Evolutionary conservation across 768 basidiomycete species (phyloP), one percentile per base, ranked within the genome.

Genomic region (Tricholoma saponaceum): DNA sequence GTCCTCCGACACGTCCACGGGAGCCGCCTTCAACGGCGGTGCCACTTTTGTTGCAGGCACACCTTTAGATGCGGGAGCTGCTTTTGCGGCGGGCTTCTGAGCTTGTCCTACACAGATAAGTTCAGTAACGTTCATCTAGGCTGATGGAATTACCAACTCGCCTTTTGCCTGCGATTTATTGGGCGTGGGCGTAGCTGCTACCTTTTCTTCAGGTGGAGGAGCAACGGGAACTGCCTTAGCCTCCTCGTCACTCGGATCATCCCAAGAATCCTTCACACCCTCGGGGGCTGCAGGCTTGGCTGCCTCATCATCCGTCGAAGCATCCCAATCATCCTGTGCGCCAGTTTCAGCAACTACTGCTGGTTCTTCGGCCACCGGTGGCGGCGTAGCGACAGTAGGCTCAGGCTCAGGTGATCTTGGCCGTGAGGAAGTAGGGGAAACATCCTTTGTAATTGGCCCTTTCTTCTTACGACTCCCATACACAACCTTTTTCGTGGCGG

Each of bases 391-490:
- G n/a, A 63, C 47, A 28, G 75, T 74, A 39, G 70, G 67, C 12
- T 64, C 66, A 8, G 73, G 67, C 52, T 79, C 78, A 43, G 81
- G 78, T 32, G 80, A 79, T 59, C 77, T 72, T 20, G 85, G 80
- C 58, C 81, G 74, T 54, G 85, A 86, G 60, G 78, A 76, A 28
- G 77, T 75, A 43, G 84, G 81, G 1, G 85, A 82, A 23, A 73
- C 75, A 41, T 82, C 83, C 66, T 82, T 85, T 30, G 68, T 68
- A 50, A 66, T 67, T 7, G 79, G 79, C 1, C 74, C 80, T 66
- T 86, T 90, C 79, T 89, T 93, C 79, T 94, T 95, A 66, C 86
- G 85, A 64, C 81, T 88, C 49, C 87, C 85, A 69, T 95, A 97
- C 5, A 86, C 83, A 23, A 91, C 86, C 70, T 89, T 93, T 74